Evolutionary conservation across 805 yeast species (phyloP), one percentile per base, ranked within the genome.

Genomic region (Zygosaccharomyces pseudorouxii): DNA sequence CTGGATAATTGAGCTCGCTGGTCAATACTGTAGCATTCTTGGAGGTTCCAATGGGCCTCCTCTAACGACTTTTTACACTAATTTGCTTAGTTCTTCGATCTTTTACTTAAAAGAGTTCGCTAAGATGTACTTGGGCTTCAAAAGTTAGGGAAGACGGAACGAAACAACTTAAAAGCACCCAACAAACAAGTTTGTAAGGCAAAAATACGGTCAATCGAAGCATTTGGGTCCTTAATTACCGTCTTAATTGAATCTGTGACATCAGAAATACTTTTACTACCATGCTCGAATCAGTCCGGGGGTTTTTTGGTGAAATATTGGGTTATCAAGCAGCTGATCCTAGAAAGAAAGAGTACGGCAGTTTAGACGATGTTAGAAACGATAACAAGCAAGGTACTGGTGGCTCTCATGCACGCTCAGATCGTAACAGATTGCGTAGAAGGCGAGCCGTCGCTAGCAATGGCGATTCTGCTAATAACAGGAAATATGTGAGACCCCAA

Each of bases 291-390:
- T 51, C 58, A 23, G 42, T 55, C 14, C 50, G 48, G 22, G 48
- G 47, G 14, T 42, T 53, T 28, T 27, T 54, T 16, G 48, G 51
- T 25, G 49, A 48, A 18, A 36, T 53, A 22, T 44, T 55, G 36
- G 52, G 55, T 3, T 38, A 31, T 7, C 20, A 40, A n/a, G 39
- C 38, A 14, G 37, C 45, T 8, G 59, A 58, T 41, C 44, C 44
- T 6, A 52, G 62, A 35, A 58, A 58, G 47, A 51, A 30, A 29
- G 62, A 58, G 22, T 53, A 52, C 33, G 62, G 62, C 9, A 52
- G 50, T 27, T 45, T 58, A 28, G 52, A 54, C 11, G 53, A 52
- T 11, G 37, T 53, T 16, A 51, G 48, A 31, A 36, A 28, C 36
- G 11, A 10, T 8, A 25, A 25, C 10, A 25, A 3, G 3, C 28